These are phyloP conservation scores for Amauroascus niger DNA, from an alignment of 2,329 filamentous ascomycete species.

Conservation along the genomic window DNA sequence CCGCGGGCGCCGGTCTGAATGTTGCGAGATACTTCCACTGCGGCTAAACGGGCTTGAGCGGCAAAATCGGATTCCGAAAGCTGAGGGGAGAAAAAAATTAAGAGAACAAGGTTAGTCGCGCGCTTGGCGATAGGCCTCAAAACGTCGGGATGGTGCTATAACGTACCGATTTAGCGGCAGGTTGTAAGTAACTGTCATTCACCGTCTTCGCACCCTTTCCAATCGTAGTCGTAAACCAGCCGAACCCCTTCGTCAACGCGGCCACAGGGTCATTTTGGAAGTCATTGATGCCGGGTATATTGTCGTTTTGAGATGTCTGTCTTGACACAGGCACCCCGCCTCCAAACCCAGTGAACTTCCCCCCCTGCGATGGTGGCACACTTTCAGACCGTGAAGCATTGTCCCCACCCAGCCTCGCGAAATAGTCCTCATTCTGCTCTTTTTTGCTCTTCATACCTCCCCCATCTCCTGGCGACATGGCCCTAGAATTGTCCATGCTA, in stretches of 20 bases:
- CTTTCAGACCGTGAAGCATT: constrained; percentile 67
- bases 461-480: constrained; percentile 23
- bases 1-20: constrained; percentile 57
- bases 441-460: constrained; percentile 46
- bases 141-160: background rate
- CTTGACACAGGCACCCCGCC: constrained; percentile 53
- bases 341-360: constrained; percentile 86
- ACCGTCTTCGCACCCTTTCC: constrained; percentile 84
- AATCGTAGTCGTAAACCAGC: constrained; percentile 84
- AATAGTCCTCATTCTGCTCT: constrained; percentile 73
- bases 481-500: constrained; percentile 17
- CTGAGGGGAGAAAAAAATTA: constrained; percentile 36
- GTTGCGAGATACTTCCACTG: constrained; percentile 48
- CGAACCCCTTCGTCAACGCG: constrained; percentile 82
- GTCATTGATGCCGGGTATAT: constrained; percentile 66
- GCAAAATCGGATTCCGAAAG: constrained; percentile 71
- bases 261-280: constrained; percentile 84
- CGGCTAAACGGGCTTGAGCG: constrained; percentile 54
- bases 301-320: constrained; percentile 19
- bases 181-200: constrained; percentile 85
- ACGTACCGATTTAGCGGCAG: constrained; percentile 74
- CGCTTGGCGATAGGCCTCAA: background rate
- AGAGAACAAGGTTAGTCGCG: background rate
- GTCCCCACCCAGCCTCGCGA: constrained; percentile 70
- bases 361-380: constrained; percentile 78